Conservation (phyloP, 257 asterid genomes). For the Solanum megistacrolobum region DNA sequence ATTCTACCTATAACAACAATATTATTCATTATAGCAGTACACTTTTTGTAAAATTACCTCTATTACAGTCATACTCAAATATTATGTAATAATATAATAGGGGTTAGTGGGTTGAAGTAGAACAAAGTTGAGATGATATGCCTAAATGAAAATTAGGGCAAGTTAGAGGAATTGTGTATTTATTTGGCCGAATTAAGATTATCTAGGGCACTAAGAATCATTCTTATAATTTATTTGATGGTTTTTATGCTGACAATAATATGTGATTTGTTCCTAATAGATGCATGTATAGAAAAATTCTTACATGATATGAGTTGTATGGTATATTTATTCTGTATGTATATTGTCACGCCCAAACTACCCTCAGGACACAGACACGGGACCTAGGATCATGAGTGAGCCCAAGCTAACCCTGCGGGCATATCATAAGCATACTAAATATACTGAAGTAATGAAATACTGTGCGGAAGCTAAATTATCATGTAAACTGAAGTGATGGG, state of each 20-base stretch:
- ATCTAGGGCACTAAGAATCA: neutral
- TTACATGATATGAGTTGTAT: neutral
- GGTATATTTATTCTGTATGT: neutral
- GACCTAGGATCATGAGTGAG: too few species aligned
- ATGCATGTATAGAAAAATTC: neutral
- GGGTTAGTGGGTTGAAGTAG: neutral
- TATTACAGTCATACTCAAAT: too few species aligned
- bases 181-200: neutral
- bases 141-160: neutral
- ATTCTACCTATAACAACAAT: neutral
- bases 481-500: too few species aligned
- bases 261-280: neutral
- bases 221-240: too few species aligned
- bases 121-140: neutral
- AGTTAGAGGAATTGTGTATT: neutral
- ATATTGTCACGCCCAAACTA: too few species aligned
- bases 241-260: neutral
- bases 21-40: too few species aligned
- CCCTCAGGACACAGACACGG: too few species aligned
- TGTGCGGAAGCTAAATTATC: too few species aligned
- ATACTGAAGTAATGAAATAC: too few species aligned
- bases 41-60: neutral
- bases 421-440: too few species aligned
- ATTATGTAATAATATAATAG: too few species aligned
- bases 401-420: too few species aligned